phyloP scores from a whole-genome alignment of 805 yeast genomes.

The Candida ascalaphidarum region DNA sequence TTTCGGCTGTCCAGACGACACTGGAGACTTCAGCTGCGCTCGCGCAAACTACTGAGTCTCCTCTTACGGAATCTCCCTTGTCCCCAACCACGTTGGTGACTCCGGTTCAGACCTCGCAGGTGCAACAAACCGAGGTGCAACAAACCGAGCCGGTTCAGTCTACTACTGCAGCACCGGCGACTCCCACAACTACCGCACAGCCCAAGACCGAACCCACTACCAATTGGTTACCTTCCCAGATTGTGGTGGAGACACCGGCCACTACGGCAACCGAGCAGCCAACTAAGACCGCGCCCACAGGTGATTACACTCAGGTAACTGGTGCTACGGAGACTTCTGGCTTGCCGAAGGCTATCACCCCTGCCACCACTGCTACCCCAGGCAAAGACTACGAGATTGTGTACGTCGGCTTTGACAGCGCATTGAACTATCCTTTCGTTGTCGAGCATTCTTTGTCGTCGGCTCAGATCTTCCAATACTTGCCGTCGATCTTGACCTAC shows the following conservation, averaged over 20 bases:
- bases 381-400: slow-evolving; percentile 44
- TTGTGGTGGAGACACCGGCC: slow-evolving; percentile 15
- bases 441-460: slow-evolving; percentile 65
- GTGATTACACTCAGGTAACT: slow-evolving; percentile 2
- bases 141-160: too few relatives aligned
- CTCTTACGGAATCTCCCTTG: too few relatives aligned
- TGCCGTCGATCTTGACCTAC: slow-evolving; percentile 63
- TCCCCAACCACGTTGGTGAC: too few relatives aligned
- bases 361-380: slow-evolving; percentile 42
- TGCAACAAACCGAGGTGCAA: too few relatives aligned
- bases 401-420: slow-evolving; percentile 69
- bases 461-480: slow-evolving; percentile 76
- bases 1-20: too few relatives aligned
- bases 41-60: too few relatives aligned
- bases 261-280: slow-evolving; percentile 7
- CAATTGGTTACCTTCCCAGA: slow-evolving; percentile 29
- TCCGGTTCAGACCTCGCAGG: too few relatives aligned
- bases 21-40: too few relatives aligned
- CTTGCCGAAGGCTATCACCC: slow-evolving; percentile 74
- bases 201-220: slow-evolving; percentile 5
- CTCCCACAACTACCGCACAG: slow-evolving; percentile 3
- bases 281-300: slow-evolving; percentile 1
- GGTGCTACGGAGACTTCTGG: slow-evolving; percentile 34
- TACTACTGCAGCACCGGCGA: background rate
- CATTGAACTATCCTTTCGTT: slow-evolving; percentile 79